A percentile compares a stretch with the other conserved stretches of the same genome.
phyloP scores from a whole-genome alignment of 805 yeast genomes.

The Starmera pachycereana region DNA sequence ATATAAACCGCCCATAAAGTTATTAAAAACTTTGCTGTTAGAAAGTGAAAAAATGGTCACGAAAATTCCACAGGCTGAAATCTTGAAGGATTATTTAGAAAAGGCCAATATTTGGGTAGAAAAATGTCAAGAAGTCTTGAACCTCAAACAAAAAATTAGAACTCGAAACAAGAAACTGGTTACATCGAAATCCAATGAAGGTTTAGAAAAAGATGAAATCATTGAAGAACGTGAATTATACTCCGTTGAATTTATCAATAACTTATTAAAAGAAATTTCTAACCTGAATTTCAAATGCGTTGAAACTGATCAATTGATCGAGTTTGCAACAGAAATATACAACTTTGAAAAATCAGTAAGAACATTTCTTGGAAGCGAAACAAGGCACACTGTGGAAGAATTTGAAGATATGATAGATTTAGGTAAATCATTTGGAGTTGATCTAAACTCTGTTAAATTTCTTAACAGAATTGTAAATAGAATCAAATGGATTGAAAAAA shows the following conservation, averaged over 20 bases:
- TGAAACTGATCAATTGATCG: conserved; percentile 51
- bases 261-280: conserved; percentile 36
- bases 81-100: conserved; percentile 31
- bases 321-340: conserved; percentile 40
- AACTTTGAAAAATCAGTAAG: conserved; percentile 40
- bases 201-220: conserved; percentile 3
- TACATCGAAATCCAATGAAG: background rate
- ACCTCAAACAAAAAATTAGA: conserved; percentile 31
- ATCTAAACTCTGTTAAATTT: conserved; percentile 34
- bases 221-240: conserved; percentile 4
- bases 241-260: conserved; percentile 9
- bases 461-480: conserved; percentile 29
- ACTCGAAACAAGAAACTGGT: conserved; percentile 8
- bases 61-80: conserved; percentile 25
- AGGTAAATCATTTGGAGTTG: conserved; percentile 53
- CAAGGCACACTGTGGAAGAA: conserved; percentile 27
- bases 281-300: conserved; percentile 38
- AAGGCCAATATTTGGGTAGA: conserved; percentile 42
- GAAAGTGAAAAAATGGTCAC: conserved; percentile 49
- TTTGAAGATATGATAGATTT: conserved; percentile 41
- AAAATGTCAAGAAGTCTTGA: conserved; percentile 40
- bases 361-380: conserved; percentile 22
- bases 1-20: conserved; percentile 36
- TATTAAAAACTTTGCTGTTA: conserved; percentile 30
- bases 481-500: conserved; percentile 28